Conservation (phyloP, 2,329 filamentous ascomycete genomes). For the Colletotrichum magnum region DNA sequence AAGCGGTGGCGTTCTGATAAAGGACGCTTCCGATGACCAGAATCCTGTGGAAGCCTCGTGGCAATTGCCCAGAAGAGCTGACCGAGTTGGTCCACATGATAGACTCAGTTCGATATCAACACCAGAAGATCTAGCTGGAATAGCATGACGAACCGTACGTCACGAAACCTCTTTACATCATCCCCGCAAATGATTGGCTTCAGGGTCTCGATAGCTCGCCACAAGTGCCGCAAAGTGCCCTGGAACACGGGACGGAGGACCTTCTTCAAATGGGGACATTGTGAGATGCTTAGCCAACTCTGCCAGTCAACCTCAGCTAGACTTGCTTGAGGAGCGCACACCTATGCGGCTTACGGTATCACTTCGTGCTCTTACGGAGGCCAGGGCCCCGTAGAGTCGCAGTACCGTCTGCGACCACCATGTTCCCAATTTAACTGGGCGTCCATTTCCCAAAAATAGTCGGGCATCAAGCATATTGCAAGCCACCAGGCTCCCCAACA, state of each 20-base stretch:
- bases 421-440: too few relatives aligned
- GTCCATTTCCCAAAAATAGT: too few relatives aligned
- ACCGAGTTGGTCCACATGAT: too few relatives aligned
- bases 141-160: not conserved
- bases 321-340: not conserved
- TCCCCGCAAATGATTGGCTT: conserved; percentile 13
- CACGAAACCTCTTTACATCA: not conserved
- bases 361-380: too few relatives aligned
- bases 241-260: conserved; percentile 3
- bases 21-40: not conserved
- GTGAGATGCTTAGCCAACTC: not conserved
- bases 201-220: not conserved
- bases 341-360: too few relatives aligned
- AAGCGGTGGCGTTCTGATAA: not conserved
- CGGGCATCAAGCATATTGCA: too few relatives aligned
- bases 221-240: conserved; percentile 5
- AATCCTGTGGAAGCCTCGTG: not conserved
- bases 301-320: not conserved
- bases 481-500: too few relatives aligned
- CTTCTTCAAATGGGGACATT: not conserved
- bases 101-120: too few relatives aligned
- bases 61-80: too few relatives aligned
- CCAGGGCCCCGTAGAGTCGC: too few relatives aligned
- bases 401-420: too few relatives aligned
- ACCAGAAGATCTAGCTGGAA: too few relatives aligned